These are phyloP conservation scores for Fusarium graminum DNA, from an alignment of 2,329 filamentous ascomycete genomes.

Conservation along the genomic window DNA sequence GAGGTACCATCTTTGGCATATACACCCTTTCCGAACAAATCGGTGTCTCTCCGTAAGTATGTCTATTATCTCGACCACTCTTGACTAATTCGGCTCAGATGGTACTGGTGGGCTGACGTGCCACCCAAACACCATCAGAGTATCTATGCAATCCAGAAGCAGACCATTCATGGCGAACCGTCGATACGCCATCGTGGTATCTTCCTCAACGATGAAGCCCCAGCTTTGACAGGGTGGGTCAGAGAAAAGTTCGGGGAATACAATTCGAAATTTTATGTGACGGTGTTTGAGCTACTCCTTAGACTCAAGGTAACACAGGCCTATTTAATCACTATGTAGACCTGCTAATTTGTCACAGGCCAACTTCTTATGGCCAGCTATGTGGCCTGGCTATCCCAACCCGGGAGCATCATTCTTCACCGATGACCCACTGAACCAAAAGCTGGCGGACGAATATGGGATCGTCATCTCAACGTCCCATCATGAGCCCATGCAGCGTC, in stretches of 20 bases:
- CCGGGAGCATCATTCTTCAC: slow-evolving; percentile 70
- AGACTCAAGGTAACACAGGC: slow-evolving; percentile 45
- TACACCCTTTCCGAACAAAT: slow-evolving; percentile 39
- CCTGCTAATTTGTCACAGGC: too few species aligned
- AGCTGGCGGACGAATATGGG: slow-evolving; percentile 62
- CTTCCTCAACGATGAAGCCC: slow-evolving; percentile 69
- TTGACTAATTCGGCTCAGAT: neutral
- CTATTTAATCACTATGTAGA: too few species aligned
- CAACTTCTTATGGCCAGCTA: slow-evolving; percentile 77
- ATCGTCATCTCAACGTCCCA: slow-evolving; percentile 37
- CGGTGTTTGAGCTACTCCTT: slow-evolving; percentile 69
- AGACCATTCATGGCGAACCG: slow-evolving; percentile 59
- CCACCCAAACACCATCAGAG: slow-evolving; percentile 10
- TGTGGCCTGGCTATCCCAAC: slow-evolving; percentile 67
- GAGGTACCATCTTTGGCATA: slow-evolving; percentile 27
- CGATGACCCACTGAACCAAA: slow-evolving; percentile 70
- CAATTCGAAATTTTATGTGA: slow-evolving; percentile 69
- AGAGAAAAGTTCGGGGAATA: slow-evolving; percentile 64
- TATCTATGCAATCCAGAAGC: slow-evolving; percentile 12
- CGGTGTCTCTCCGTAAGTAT: slow-evolving; percentile 34
- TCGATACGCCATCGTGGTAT: slow-evolving; percentile 71
- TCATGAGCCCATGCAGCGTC: slow-evolving; percentile 37
- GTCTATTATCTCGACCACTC: rapidly evolving
- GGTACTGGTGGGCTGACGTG: slow-evolving; percentile 46
- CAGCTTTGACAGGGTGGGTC: slow-evolving; percentile 67